Percentiles rank a stretch among this genome's conserved stretches.
Evolutionary conservation across 2,329 filamentous ascomycete species (phyloP).

Genomic region (Fusarium sp.): DNA sequence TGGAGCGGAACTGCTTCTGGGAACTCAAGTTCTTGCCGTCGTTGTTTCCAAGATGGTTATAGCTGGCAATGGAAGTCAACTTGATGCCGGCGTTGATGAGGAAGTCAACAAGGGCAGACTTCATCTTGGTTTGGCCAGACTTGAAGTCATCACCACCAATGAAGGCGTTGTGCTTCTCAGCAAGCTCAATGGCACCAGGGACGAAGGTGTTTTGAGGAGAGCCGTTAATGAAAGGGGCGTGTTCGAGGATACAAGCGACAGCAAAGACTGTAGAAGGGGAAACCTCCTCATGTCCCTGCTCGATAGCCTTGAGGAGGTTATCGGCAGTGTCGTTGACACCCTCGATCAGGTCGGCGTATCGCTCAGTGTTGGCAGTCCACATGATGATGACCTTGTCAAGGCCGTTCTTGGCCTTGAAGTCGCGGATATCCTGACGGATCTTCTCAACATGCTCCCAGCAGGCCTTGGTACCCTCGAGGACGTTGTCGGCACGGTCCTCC

Average conservation of each 20-base stretch:
- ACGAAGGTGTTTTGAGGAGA: conserved; percentile 99
- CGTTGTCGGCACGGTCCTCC: conserved; percentile 93
- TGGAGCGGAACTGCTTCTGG: conserved; percentile 98
- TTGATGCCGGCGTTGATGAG: conserved; percentile 99
- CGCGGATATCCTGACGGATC: conserved; percentile 90
- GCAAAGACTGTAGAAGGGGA: conserved; percentile 96
- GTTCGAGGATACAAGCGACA: conserved; percentile 91
- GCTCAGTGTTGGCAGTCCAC: conserved; percentile 99
- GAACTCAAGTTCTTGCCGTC: conserved; percentile 99
- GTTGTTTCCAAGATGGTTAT: conserved; percentile 99
- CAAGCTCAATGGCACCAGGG: conserved; percentile 88
- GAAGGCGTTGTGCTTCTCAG: conserved; percentile 87
- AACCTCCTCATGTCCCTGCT: conserved; percentile 88
- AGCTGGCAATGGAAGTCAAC: conserved; percentile 96
- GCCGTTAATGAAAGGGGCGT: conserved; percentile 96
- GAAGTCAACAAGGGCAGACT: conserved; percentile 98
- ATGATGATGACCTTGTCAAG: conserved; percentile 97
- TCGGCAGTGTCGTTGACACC: conserved; percentile 98
- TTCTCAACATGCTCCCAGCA: conserved; percentile 90
- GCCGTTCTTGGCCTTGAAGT: conserved; percentile 87
- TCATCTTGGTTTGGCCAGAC: conserved; percentile 99
- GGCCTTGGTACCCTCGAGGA: conserved; percentile 85
- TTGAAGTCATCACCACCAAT: conserved; percentile 99
- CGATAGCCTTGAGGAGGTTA: conserved; percentile 89
- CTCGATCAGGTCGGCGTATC: conserved; percentile 86